phyloP scores from a whole-genome alignment of 768 basidiomycete genomes.

The Tylopilus felleus region DNA sequence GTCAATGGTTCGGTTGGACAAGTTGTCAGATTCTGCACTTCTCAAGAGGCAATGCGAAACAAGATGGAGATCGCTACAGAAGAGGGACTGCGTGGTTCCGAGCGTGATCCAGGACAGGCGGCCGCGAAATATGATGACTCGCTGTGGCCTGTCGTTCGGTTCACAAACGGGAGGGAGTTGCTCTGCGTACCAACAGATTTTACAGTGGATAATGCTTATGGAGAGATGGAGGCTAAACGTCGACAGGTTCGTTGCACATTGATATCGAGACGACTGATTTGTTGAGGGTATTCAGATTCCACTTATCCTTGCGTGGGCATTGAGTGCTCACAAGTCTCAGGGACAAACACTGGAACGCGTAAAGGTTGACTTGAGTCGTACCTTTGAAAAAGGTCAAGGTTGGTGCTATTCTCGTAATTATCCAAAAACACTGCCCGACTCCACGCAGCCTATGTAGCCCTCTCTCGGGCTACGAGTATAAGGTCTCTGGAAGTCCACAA shows the following conservation, averaged over 20 bases:
- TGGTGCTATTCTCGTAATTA: background rate
- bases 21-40: constrained; percentile 45
- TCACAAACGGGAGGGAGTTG: constrained; percentile 44
- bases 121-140: constrained; percentile 24
- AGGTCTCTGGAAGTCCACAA: constrained; percentile 60
- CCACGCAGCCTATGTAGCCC: constrained; percentile 59
- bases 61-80: constrained; percentile 37
- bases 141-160: constrained; percentile 61
- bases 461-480: constrained; percentile 72
- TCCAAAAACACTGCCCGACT: background rate
- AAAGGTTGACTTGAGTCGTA: constrained; percentile 69
- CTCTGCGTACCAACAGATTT: constrained; percentile 58
- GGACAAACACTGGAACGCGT: constrained; percentile 87
- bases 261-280: background rate
- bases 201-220: constrained; percentile 58
- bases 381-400: constrained; percentile 84
- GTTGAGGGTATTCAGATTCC: constrained; percentile 42
- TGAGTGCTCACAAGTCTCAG: constrained; percentile 87
- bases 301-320: constrained; percentile 78
- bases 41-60: constrained; percentile 40
- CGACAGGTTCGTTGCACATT: constrained; percentile 43
- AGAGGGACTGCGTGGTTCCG: constrained; percentile 32
- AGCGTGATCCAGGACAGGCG: constrained; percentile 17
- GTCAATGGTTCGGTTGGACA: constrained; percentile 71
- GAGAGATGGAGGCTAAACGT: constrained; percentile 55